Evolutionary conservation across 139 green algal genomes (phyloP).

Genomic region (Chlorella sorokiniana): DNA sequence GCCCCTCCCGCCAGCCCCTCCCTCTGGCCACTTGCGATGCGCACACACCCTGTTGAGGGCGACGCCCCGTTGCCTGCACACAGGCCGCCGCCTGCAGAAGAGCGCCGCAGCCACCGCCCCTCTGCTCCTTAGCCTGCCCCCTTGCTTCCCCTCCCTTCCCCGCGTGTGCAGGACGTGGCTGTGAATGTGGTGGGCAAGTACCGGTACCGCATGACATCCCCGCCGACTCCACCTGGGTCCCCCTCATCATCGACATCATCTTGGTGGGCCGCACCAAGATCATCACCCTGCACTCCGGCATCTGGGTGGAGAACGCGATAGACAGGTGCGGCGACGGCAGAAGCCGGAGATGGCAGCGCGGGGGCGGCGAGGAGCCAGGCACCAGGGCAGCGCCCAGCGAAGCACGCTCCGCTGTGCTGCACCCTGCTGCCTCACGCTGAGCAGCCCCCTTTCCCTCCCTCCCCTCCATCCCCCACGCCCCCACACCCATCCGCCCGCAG

Average conservation of each 20-base stretch:
- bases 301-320: slow-evolving; percentile 79
- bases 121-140: not conserved
- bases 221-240: slow-evolving; percentile 55
- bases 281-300: slow-evolving; percentile 72
- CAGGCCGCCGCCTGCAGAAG: too few species aligned
- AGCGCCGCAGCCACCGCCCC: too few species aligned
- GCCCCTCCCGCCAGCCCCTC: too few species aligned
- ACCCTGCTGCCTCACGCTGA: too few species aligned
- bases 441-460: too few species aligned
- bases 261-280: slow-evolving; percentile 78
- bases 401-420: too few species aligned
- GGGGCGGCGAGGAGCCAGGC: not conserved
- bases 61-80: too few species aligned
- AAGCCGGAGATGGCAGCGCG: too few species aligned
- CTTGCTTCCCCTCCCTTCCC: not conserved
- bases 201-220: slow-evolving; percentile 77
- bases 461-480: too few species aligned
- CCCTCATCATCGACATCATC: slow-evolving; percentile 83
- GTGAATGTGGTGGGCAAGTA: slow-evolving; percentile 91
- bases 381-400: too few species aligned
- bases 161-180: slow-evolving; percentile 52
- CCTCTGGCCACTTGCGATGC: not conserved
- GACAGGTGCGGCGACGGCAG: slow-evolving; percentile 15
- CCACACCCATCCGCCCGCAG: too few species aligned
- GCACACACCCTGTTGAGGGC: too few species aligned